Conservation (phyloP, 768 basidiomycete species). For the Tricholoma bakamatsutake region DNA sequence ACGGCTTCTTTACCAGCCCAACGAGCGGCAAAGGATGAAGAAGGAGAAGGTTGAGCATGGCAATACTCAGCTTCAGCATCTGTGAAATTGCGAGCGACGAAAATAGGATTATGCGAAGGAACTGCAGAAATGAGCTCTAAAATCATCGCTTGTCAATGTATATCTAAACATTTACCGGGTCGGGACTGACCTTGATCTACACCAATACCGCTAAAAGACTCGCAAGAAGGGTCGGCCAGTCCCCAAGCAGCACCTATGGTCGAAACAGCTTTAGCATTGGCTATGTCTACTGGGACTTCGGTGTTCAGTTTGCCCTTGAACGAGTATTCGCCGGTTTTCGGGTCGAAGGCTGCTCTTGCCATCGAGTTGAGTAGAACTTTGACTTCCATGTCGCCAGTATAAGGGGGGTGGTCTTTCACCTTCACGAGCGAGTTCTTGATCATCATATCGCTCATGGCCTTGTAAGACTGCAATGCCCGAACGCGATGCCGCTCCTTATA, state of each 20-base stretch:
- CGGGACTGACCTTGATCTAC: constrained; percentile 74
- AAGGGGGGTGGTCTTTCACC: constrained; percentile 92
- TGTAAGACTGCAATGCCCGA: constrained; percentile 72
- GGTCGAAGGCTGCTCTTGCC: constrained; percentile 76
- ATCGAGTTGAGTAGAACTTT: constrained; percentile 88
- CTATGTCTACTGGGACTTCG: constrained; percentile 44
- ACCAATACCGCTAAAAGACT: constrained; percentile 66
- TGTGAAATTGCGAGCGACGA: constrained; percentile 91
- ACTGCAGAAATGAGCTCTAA: constrained; percentile 89
- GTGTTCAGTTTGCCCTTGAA: constrained; percentile 64
- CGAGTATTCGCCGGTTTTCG: constrained; percentile 82
- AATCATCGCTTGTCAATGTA: constrained; percentile 4
- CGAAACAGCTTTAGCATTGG: constrained; percentile 65
- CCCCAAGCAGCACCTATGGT: constrained; percentile 39
- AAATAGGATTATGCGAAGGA: constrained; percentile 83
- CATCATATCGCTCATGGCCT: constrained; percentile 95
- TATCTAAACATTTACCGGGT: not conserved
- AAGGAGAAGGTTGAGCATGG: constrained; percentile 73
- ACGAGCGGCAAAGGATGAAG: constrained; percentile 90
- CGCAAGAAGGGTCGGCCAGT: constrained; percentile 24
- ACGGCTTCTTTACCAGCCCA: constrained; percentile 98
- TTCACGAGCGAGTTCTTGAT: constrained; percentile 88
- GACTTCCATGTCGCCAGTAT: constrained; percentile 77
- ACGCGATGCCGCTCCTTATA: constrained; percentile 66
- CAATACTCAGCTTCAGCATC: constrained; percentile 85